These are phyloP conservation scores for Rhynchosporium secalis DNA, from an alignment of 2,329 filamentous ascomycete species.

Conservation along the genomic window DNA sequence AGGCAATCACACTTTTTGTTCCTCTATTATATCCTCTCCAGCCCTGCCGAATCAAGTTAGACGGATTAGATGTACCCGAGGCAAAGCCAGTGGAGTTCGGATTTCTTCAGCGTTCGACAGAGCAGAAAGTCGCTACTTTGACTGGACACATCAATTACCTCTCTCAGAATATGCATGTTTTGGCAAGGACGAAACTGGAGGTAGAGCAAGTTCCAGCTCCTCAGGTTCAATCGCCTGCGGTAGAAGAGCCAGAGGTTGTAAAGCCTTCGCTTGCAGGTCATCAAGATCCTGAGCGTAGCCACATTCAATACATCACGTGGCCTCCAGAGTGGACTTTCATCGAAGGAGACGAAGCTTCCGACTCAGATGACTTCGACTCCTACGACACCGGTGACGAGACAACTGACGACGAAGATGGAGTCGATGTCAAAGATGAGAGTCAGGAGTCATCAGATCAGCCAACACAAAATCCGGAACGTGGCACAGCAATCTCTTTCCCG, in stretches of 20 bases:
- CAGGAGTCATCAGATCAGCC: conserved; percentile 26
- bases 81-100: conserved; percentile 64
- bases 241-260: conserved; percentile 18
- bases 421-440: conserved; percentile 41
- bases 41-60: conserved; percentile 63
- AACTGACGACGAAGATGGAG: conserved; percentile 46
- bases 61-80: conserved; percentile 59
- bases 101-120: conserved; percentile 59
- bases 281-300: conserved; percentile 52
- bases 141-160: conserved; percentile 77
- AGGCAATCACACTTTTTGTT: conserved; percentile 66
- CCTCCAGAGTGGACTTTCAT: conserved; percentile 70
- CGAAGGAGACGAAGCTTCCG: conserved; percentile 47
- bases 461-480: conserved; percentile 52
- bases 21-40: conserved; percentile 73
- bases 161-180: conserved; percentile 65
- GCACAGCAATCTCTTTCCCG: conserved; percentile 78
- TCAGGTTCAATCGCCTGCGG: neutral
- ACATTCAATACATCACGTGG: conserved; percentile 70
- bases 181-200: conserved; percentile 57
- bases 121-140: conserved; percentile 60
- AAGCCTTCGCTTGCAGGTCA: conserved; percentile 29
- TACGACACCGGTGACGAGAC: conserved; percentile 40
- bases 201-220: conserved; percentile 18
- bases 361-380: conserved; percentile 49